A percentile compares a stretch with the other conserved stretches of the same genome.
Conservation (phyloP, 257 asterid species). For the Nicotiana obtusifolia region DNA sequence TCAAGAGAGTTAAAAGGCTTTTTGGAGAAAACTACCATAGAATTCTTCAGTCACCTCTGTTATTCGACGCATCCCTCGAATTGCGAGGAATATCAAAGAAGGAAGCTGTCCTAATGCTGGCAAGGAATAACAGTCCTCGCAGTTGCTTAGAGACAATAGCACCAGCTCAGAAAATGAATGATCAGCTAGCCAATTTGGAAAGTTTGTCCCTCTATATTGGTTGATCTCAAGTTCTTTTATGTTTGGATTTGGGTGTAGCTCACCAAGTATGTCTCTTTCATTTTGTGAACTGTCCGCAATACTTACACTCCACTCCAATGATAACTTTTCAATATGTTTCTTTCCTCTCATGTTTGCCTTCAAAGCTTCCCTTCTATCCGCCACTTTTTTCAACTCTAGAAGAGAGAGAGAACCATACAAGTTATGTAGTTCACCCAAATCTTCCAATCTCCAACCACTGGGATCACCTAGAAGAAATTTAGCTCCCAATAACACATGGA, state of each 20-base stretch:
- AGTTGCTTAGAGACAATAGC: background rate
- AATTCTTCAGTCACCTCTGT: background rate
- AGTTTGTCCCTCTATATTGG: background rate
- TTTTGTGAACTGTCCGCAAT: background rate
- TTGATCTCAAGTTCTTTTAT: background rate
- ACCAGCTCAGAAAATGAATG: background rate
- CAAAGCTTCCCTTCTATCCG: background rate
- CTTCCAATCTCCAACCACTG: background rate
- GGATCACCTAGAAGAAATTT: background rate
- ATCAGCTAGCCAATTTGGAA: constrained; percentile 7
- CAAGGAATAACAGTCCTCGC: constrained; percentile 1
- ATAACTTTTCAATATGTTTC: background rate
- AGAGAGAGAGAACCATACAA: background rate
- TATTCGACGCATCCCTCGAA: background rate
- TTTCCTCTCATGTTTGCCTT: background rate
- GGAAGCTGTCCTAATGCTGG: constrained; percentile 11
- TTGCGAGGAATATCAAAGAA: background rate
- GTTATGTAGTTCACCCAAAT: background rate
- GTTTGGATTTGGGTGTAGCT: background rate
- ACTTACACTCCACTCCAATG: background rate
- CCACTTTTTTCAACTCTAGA: constrained; percentile 4
- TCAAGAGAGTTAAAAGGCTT: background rate
- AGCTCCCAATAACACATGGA: background rate
- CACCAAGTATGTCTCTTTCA: constrained; percentile 4
- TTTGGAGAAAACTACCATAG: background rate